These are phyloP conservation scores for Botryosphaeria dothidea DNA, from an alignment of 2,329 filamentous ascomycete species.

Conservation along the genomic window DNA sequence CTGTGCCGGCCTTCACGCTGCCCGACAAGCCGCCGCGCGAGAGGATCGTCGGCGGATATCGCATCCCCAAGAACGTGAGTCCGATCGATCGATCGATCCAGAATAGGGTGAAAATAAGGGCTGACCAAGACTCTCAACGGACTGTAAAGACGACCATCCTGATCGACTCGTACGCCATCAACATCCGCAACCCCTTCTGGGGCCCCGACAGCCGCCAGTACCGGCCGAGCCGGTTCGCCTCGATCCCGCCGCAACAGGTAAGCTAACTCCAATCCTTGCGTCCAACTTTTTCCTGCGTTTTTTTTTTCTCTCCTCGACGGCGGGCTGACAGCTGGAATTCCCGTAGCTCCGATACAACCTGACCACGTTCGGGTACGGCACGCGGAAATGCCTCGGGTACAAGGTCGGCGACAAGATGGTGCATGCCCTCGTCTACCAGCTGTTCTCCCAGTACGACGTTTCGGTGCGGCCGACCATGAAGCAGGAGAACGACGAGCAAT, in stretches of 20 bases:
- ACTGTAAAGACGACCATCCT: conserved; percentile 15
- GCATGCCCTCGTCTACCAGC: conserved; percentile 6
- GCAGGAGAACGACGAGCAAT: background rate
- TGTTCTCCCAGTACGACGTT: conserved; percentile 17
- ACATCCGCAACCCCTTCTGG: conserved; percentile 21
- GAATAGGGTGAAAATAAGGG: background rate
- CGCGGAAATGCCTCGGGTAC: conserved; percentile 19
- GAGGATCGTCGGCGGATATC: conserved; percentile 9
- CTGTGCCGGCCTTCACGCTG: conserved; percentile 8
- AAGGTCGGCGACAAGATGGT: conserved; percentile 17
- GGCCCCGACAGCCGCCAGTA: conserved; percentile 9
- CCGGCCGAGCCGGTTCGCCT: conserved; percentile 10
- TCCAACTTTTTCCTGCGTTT: no score
- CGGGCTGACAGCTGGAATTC: no score
- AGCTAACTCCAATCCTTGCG: background rate
- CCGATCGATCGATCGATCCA: background rate
- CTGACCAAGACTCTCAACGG: background rate
- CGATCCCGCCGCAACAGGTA: conserved; percentile 16
- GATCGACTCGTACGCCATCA: conserved; percentile 15
- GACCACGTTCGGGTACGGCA: conserved; percentile 11
- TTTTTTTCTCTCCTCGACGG: no score
- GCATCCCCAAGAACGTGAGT: conserved; percentile 11
- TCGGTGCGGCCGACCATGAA: background rate
- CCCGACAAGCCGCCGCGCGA: conserved; percentile 14
- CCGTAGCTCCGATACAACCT: conserved; percentile 20